A percentile compares a stretch with the other conserved stretches of the same genome.
These are phyloP conservation scores for Albophoma yamanashiensis DNA, from an alignment of 2,329 filamentous ascomycete species.

Conservation along the genomic window DNA sequence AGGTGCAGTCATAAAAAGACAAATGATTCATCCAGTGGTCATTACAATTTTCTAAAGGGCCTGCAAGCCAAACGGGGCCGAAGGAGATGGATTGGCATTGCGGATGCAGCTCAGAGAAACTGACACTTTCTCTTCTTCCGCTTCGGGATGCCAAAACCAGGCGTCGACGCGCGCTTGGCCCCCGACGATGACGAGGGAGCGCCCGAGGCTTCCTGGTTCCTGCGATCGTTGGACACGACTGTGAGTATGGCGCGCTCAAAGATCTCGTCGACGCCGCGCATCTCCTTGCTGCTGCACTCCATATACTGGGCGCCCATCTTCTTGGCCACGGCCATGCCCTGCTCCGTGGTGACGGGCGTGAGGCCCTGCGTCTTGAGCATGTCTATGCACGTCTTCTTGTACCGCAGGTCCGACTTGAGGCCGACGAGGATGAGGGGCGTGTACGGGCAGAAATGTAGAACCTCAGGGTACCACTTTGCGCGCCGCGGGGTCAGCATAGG, in stretches of 20 bases:
- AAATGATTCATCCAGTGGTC: slow-evolving; percentile 27
- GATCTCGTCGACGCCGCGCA: slow-evolving; percentile 91
- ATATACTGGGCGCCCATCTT: slow-evolving; percentile 95
- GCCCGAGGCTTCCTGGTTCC: slow-evolving; percentile 44
- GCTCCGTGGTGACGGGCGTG: slow-evolving; percentile 85
- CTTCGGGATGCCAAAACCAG: slow-evolving; percentile 42
- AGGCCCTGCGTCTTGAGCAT: slow-evolving; percentile 97
- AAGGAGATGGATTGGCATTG: not conserved
- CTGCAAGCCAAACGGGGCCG: not conserved
- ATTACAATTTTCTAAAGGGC: slow-evolving; percentile 25
- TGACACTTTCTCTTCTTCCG: slow-evolving; percentile 80
- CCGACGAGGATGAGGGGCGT: slow-evolving; percentile 93
- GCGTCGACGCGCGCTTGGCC: slow-evolving; percentile 27
- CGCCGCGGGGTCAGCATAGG: slow-evolving; percentile 2
- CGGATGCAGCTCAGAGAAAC: slow-evolving; percentile 48
- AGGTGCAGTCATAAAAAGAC: slow-evolving; percentile 19
- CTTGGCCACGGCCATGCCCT: slow-evolving; percentile 76
- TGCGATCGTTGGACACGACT: slow-evolving; percentile 71
- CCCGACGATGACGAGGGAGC: slow-evolving; percentile 25
- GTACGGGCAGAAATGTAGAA: slow-evolving; percentile 96
- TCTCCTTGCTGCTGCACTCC: slow-evolving; percentile 98
- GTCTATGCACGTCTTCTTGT: slow-evolving; percentile 94
- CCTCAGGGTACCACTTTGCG: slow-evolving; percentile 94
- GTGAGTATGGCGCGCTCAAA: slow-evolving; percentile 87
- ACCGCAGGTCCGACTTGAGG: slow-evolving; percentile 91